Evolutionary conservation across 1,284 basidiomycete species (phyloP), one percentile per base, ranked within the genome.

Genomic region (Puccinia novopanici): DNA sequence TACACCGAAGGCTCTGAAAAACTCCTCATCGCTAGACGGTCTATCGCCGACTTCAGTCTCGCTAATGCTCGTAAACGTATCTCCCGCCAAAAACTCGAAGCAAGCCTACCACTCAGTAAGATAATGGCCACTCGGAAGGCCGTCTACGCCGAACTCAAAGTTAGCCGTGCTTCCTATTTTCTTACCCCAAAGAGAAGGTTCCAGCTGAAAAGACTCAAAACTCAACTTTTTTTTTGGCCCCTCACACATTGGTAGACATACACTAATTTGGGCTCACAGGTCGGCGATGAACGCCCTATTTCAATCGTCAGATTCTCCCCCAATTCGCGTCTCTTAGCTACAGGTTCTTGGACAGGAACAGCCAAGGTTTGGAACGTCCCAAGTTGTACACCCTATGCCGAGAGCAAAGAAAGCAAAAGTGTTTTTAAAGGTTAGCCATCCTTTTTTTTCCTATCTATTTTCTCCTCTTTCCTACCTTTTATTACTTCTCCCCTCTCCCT

Each of bases 351-450:
- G 97, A 93, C 95, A 15, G 97, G 97, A 34, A 91, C 91, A 59
- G 91, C 95, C 45, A 98, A 95, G 87, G 85, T 99, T 15, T 99
- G 97, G 97, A 92, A 94, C 83, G 90, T 99, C 17, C 97, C 97
- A 13, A 90, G 91, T 34, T 86, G 86, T 37, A 83, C 81, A 30
- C 82, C 82, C 45, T 79, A 82, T 40, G 70, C 78, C 4, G 70
- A 80, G 24, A 61, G 63, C n/a, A 80, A 80, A 72, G 78, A 73
- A 19, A 80, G 78, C 45, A 80, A 80, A 55, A 73, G 30, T 48
- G 52, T 80, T 30, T 80, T 80, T 40, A 80, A 55, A 74, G 78
- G 78, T 80, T 80, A 45, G 70, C 73, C 19, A 50, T 71, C 27
- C 2, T 19, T 71, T 50, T 3, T 45, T 52, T 71, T 45, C 40